Base-by-base conservation (phyloP, 169 alveolate genomes). In the Babesia caballi region DNA sequence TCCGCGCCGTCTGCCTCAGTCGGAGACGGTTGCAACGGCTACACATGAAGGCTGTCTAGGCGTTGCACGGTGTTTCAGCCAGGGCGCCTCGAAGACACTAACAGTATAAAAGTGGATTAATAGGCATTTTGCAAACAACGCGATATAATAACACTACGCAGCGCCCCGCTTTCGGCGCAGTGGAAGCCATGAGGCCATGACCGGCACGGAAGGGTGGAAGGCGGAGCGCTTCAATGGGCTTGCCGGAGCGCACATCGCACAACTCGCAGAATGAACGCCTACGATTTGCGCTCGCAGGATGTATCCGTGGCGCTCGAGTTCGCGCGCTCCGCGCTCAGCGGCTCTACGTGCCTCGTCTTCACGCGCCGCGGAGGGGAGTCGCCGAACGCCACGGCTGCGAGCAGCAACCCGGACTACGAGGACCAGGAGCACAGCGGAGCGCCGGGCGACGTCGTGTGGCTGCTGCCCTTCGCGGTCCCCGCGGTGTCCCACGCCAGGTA, bases 221-320 rank as follows among this genome's bases (percentile, higher is more conserved):
- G 40, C 40, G 9, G 63, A 33, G 63, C 63, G 36, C 9, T 49
- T 1, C 5, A 23, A 33, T 35, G 27, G 23, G 23, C 36, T 28
- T 21, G 41, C 12, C 7, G 17, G 9, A n/a, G 28, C 40, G 54
- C 66, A 53, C 72, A 78, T 78, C 87, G 87, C 75, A 4, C 61
- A 0, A 7, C 65, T 63, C 73, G 67, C 78, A 74, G n/a, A 51
- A 78, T 78, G 87, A 28, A 38, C 32, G 56, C 35, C 8, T 78
- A 78, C 35, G 60, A 46, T 23, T 36, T 78, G 60, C 32, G 23
- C 3, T 54, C 53, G 9, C 87, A 78, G 49, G 66, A 69, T 36
- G 87, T 78, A 19, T 66, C 68, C 41, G 87, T 57, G 15, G 54
- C 63, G 41, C 56, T 78, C 42, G 83, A 78, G 36, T 78, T 78